Conservation (phyloP, 805 yeast genomes). For the Metschnikowia hibisci region DNA sequence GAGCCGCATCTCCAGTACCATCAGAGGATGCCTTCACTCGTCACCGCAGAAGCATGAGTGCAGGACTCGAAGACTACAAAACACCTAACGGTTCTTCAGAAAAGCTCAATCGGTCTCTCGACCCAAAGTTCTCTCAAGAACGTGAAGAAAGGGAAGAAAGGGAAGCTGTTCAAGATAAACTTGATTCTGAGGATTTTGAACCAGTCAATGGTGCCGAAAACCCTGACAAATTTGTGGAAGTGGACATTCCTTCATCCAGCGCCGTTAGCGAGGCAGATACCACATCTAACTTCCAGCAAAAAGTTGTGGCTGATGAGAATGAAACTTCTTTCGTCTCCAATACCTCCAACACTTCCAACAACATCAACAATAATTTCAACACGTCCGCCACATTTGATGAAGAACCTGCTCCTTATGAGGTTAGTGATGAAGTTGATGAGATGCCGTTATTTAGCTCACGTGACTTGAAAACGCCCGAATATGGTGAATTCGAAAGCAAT, state of each 20-base stretch:
- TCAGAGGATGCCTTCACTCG: slow-evolving; percentile 21
- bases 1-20: slow-evolving; percentile 17
- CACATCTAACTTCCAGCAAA: not conserved
- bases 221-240: slow-evolving; percentile 29
- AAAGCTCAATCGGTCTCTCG: slow-evolving; percentile 24
- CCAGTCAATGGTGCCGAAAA: slow-evolving; percentile 1
- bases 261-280: slow-evolving; percentile 14
- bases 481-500: not conserved
- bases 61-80: slow-evolving; percentile 28
- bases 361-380: not conserved
- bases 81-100: slow-evolving; percentile 25
- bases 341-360: not conserved
- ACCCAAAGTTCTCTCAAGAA: slow-evolving; percentile 11
- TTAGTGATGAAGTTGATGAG: not conserved
- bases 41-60: slow-evolving; percentile 36
- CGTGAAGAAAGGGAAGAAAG: not conserved
- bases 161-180: not conserved
- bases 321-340: not conserved
- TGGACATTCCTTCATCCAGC: slow-evolving; percentile 25
- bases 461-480: not conserved
- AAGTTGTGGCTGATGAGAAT: not conserved
- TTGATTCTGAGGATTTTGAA: not conserved
- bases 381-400: not conserved
- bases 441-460: not conserved
- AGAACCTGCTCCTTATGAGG: not conserved